Evolutionary conservation across 2,329 filamentous ascomycete species (phyloP), one percentile per base, ranked within the genome.

Genomic region (Ophiocordyceps camponoti-saundersi): DNA sequence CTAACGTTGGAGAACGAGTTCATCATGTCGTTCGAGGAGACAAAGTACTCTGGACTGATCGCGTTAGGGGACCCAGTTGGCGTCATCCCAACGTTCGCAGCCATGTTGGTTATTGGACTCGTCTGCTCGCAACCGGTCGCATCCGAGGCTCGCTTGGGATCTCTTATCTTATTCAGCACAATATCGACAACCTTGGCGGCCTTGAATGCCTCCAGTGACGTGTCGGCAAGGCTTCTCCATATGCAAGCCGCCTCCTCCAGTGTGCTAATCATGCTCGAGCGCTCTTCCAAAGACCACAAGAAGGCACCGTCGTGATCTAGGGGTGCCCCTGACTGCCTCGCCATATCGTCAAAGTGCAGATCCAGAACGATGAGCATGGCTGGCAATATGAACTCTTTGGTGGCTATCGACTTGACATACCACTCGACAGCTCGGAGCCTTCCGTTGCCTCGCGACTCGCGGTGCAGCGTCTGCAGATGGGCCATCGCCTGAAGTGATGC

Each of bases 151-250:
- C 50, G 45, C 11, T 45, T 26, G 3, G 60, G 56, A 36, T 58
- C 49, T 49, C 57, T 80, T 47, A 95, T 71, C 61, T 92, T 92
- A 30, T 79, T 73, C 42, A 96, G 66, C 76, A 96, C 88, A 46
- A 95, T 79, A 21, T 79, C 80, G n/a, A 96, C 69, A 22, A 90
- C 74, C 41, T 78, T 79, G 40, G 79, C 79, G 1, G 87, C 90
- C 65, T 96, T 96, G 66, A 81, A 89, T 0, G 89, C 87, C 54
- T 96, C 90, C 66, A 95, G 82, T 1, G 84, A 92, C 22, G 79
- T 72, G 47, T 92, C 82, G 3, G 80, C 76, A 12, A 88, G 69
- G 11, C 77, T 78, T 44, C 82, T 80, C 88, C 89, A 96, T 48
- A 96, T 92, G 18, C 74, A 70, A 43, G 77, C 75, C 10, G 84